Conservation (phyloP, 2,329 filamentous ascomycete genomes). For the Westerdykella aurantiaca region DNA sequence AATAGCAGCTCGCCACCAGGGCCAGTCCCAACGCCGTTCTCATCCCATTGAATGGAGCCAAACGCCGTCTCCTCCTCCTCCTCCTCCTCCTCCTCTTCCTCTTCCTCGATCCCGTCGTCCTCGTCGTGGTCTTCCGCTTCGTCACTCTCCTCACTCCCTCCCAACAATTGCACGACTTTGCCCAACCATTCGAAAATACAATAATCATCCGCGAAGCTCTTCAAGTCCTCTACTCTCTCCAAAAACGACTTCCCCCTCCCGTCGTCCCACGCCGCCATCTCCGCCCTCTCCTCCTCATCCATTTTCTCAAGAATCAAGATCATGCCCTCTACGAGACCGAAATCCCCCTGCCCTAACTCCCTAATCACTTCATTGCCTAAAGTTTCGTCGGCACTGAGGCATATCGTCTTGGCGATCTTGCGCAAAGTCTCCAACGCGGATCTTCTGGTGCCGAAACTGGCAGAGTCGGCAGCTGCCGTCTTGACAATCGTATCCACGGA, state of each 20-base stretch:
- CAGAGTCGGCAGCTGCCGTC: neutral
- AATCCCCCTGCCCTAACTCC: neutral
- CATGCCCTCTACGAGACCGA: neutral
- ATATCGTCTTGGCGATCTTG: conserved; percentile 7
- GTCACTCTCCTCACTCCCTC: neutral
- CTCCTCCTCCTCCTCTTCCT: conserved; percentile 1
- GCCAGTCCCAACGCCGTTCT: too few relatives aligned
- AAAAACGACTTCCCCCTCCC: conserved; percentile 2
- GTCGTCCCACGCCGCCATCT: conserved; percentile 2
- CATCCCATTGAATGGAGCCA: too few relatives aligned
- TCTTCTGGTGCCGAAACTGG: conserved; percentile 3
- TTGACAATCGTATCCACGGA: conserved; percentile 1
- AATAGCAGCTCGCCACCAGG: too few relatives aligned
- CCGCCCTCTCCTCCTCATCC: neutral
- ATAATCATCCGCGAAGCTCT: neutral
- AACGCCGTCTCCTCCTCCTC: neutral
- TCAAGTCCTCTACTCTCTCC: conserved; percentile 3
- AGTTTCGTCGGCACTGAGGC: neutral
- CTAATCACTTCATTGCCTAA: conserved; percentile 3
- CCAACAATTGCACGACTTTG: neutral
- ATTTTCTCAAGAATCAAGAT: neutral
- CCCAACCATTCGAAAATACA: neutral
- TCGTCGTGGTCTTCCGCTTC: neutral
- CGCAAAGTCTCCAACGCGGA: conserved; percentile 5
- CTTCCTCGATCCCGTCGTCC: neutral